Conservation (phyloP, 768 basidiomycete genomes). For the Stropharia rugosoannulata region DNA sequence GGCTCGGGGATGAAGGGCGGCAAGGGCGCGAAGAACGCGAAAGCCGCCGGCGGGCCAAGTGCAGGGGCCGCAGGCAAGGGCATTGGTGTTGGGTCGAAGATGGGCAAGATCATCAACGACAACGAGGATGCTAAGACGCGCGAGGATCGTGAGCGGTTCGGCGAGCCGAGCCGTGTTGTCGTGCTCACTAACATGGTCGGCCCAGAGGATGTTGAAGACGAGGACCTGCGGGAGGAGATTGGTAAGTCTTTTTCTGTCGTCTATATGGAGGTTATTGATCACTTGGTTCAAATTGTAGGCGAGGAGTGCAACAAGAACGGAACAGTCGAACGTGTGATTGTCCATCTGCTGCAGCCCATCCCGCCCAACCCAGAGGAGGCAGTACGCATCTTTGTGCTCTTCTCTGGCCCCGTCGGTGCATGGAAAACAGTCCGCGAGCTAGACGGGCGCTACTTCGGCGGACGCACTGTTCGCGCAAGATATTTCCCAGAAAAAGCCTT, state of each 20-base stretch:
- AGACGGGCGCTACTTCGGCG: slow-evolving; percentile 92
- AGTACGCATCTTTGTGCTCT: slow-evolving; percentile 89
- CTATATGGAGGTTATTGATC: background rate
- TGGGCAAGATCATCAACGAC: slow-evolving; percentile 89
- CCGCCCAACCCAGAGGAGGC: slow-evolving; percentile 72
- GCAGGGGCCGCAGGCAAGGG: slow-evolving; percentile 29
- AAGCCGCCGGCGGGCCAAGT: slow-evolving; percentile 20
- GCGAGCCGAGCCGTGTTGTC: slow-evolving; percentile 88
- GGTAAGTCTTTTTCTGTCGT: slow-evolving; percentile 38
- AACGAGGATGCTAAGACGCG: slow-evolving; percentile 79
- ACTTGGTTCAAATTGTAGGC: slow-evolving; percentile 41
- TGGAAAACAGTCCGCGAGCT: slow-evolving; percentile 96
- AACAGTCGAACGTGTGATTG: slow-evolving; percentile 85
- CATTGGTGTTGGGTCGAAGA: slow-evolving; percentile 54
- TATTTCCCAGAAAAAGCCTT: slow-evolving; percentile 74
- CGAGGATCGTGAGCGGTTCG: slow-evolving; percentile 80
- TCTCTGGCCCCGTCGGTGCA: slow-evolving; percentile 88
- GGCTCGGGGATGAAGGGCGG: slow-evolving; percentile 24
- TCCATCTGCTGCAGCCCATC: slow-evolving; percentile 74
- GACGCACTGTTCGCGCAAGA: slow-evolving; percentile 75
- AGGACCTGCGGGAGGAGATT: slow-evolving; percentile 83
- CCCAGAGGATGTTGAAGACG: slow-evolving; percentile 81
- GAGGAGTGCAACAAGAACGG: slow-evolving; percentile 91
- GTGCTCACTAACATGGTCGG: slow-evolving; percentile 90
- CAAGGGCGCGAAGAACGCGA: slow-evolving; percentile 30